Evolutionary conservation across 2,329 filamentous ascomycete genomes (phyloP), one percentile per base, ranked within the genome.

Genomic region (Bipolaris cookei): DNA sequence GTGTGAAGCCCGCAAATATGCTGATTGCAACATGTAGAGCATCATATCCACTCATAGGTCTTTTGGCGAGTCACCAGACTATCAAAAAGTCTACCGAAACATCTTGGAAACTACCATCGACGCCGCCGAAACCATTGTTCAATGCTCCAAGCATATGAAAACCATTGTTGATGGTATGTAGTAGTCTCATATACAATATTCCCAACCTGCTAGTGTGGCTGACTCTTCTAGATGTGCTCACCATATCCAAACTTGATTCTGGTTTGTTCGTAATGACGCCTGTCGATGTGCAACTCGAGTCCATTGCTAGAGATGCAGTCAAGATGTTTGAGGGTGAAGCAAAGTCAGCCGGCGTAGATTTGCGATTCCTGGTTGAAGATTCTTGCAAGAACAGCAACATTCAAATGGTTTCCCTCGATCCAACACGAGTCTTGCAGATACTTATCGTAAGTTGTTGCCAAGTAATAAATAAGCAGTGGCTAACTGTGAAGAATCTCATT

Each of bases 131-230:
- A 81, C 76, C 1, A 80, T 81, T 53, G 75, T 76, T 2, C 70
- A 77, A 6, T 81, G 79, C 61, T 76, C 76, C 1, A 75, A 78
- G 46, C 79, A 81, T 59, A 78, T 80, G 66, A 81, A 80, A 57
- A 67, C 76, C 6, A 80, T 81, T 18, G 78, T 81, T 0, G 79
- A 81, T 53, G 80, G 54, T 56, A 49, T 18, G 46, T 7, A 4
- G 2, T 45, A 38, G 6, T 42, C 13, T 35, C 8, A 8, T 11
- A 25, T 6, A 11, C 2, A 18, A 3, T 6, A 23, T 25, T 18
- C 2, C 10, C 7, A 11, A 4, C 8, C 6, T 14, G 18, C 32
- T 11, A 25, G 14, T 2, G 4, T 35, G 32, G n/a, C 11, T 51
- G 21, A 43, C 39, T 20, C 13, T 3, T 16, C 2, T n/a, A 44